A percentile compares a stretch with the other conserved stretches of the same genome.
phyloP scores from a whole-genome alignment of 1,139 yeast species.

The Yamadazyma buinensis region DNA sequence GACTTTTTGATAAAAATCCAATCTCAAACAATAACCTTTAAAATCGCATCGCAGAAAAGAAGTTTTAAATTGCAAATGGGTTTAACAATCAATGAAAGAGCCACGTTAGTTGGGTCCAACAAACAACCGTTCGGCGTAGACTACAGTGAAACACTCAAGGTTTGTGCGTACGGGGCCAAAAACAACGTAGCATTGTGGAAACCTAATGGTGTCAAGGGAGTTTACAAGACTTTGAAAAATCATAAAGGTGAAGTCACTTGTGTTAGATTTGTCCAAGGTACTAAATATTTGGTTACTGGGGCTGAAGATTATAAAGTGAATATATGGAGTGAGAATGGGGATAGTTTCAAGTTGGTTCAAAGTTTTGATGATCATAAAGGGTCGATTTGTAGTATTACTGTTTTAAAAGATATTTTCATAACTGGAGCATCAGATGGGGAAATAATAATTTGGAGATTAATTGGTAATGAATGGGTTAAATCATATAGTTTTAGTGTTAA shows the following conservation, averaged over 20 bases:
- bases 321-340: constrained; percentile 46
- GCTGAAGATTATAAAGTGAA: constrained; percentile 62
- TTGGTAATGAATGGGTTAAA: constrained; percentile 7
- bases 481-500: constrained; percentile 30
- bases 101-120: constrained; percentile 77
- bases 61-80: constrained; percentile 3
- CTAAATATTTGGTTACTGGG: constrained; percentile 51
- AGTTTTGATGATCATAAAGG: constrained; percentile 35
- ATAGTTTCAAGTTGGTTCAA: constrained; percentile 25
- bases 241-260: constrained; percentile 58
- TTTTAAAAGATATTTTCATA: constrained; percentile 34
- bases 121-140: constrained; percentile 68
- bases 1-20: background rate
- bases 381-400: constrained; percentile 50
- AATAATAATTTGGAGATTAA: constrained; percentile 45
- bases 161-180: constrained; percentile 77
- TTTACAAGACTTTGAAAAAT: constrained; percentile 51
- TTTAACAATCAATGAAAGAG: constrained; percentile 33
- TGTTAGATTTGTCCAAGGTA: constrained; percentile 51
- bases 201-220: constrained; percentile 40
- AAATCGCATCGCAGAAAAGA: constrained; percentile 8
- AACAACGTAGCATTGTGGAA: constrained; percentile 73
- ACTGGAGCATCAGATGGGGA: constrained; percentile 70
- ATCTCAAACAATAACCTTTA: background rate
- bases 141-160: constrained; percentile 31